Evolutionary conservation across 2,329 filamentous ascomycete species (phyloP), one percentile per base, ranked within the genome.

Genomic region (Phialophora chinensis): DNA sequence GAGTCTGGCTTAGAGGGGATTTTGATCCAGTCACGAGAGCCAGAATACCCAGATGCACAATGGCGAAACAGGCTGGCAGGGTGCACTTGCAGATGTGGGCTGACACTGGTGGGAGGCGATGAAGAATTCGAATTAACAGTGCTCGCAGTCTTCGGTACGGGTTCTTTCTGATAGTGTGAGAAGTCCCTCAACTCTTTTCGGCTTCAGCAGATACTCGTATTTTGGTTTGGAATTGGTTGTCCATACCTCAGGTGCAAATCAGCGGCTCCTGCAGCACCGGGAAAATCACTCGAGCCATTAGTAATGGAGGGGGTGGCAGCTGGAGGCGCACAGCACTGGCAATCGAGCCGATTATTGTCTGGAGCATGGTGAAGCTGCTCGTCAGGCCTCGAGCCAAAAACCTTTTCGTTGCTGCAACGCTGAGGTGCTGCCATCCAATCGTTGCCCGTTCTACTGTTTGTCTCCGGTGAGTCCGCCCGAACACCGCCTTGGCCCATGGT

Each of bases 381-480:
- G 44, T 38, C 49, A 61, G 59, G 59, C 59, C 49, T 61, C 59
- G 59, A 61, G 33, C 47, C n/a, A 35, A 44, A 25, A 25, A n/a
- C 3, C 27, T 20, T 31, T 20, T 20, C 31, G 17, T 49, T 17
- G 25, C 42, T 60, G 38, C 57, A 47, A 60, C 60, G 52, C 35
- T 54, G 47, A 55, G 12, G 4, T 33, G 3, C 14, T 8, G 5
- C 20, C 55, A 38, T 25, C 57, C 44, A 55, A 62, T 38, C 20
- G 58, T 42, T 17, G 60, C 20, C 35, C 53, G 57, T 54, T 54
- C 23, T 47, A 29, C 25, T 23, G 35, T 11, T 33, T 60, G 63
- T 25, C 29, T 60, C 27, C 47, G 27, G 38, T 60, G 42, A 63
- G 56, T 66, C 67, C 67, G 64, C 49, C 64, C 62, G 67, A 66